These are phyloP conservation scores for Blastosporella zonata DNA, from an alignment of 1,284 basidiomycete species.

Conservation along the genomic window DNA sequence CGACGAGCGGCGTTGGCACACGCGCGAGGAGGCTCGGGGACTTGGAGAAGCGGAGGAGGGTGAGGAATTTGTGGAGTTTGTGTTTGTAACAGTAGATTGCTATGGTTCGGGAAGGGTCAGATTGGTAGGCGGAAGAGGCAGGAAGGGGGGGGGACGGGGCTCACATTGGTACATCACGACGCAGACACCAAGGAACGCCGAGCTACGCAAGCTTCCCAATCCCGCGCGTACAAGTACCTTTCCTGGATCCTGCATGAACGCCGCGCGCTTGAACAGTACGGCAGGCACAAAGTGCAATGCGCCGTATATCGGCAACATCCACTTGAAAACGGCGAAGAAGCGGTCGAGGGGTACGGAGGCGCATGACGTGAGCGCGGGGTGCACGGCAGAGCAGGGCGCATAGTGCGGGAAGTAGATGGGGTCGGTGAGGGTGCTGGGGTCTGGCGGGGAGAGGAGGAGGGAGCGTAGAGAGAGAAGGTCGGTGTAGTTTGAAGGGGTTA, in stretches of 20 bases:
- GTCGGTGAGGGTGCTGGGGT: conserved; percentile 12
- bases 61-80: conserved; percentile 51
- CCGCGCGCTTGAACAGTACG: conserved; percentile 69
- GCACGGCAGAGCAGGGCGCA: conserved; percentile 64
- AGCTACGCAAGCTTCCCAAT: conserved; percentile 79
- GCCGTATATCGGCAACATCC: conserved; percentile 85
- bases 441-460: conserved; percentile 24
- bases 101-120: conserved; percentile 26
- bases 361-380: conserved; percentile 80
- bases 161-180: conserved; percentile 83
- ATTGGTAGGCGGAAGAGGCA: neutral
- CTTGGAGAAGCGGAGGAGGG: conserved; percentile 32
- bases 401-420: conserved; percentile 52
- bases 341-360: conserved; percentile 64
- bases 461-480: conserved; percentile 26
- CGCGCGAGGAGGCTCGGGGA: conserved; percentile 26
- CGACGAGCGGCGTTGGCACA: conserved; percentile 47
- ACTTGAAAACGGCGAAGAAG: conserved; percentile 80
- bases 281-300: conserved; percentile 90
- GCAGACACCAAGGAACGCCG: conserved; percentile 86
- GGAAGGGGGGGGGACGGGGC: conserved; percentile 22
- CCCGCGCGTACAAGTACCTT: conserved; percentile 63
- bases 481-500: conserved; percentile 30
- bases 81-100: conserved; percentile 77
- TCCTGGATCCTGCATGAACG: conserved; percentile 60